phyloP scores from a whole-genome alignment of 805 yeast species.

The Candida xiaguanensis region DNA sequence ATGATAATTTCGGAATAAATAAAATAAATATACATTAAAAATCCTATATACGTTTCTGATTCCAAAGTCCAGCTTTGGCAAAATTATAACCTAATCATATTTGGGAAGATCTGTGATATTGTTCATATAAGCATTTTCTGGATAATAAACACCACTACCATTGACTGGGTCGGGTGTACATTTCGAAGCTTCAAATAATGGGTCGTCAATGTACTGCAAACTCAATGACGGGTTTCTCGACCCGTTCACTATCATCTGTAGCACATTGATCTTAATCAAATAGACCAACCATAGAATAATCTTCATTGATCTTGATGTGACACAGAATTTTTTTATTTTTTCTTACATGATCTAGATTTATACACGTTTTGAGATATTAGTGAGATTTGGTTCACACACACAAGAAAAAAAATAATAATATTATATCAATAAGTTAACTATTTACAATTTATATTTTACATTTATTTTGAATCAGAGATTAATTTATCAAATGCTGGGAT shows the following conservation, averaged over 20 bases:
- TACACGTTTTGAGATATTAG: neutral
- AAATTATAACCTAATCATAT: slow-evolving; percentile 1
- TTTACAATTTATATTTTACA: neutral
- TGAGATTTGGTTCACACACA: neutral
- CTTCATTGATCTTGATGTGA: slow-evolving; percentile 22
- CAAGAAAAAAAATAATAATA: neutral
- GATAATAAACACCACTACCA: slow-evolving; percentile 16
- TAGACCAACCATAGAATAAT: slow-evolving; percentile 30
- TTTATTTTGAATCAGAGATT: slow-evolving; percentile 3
- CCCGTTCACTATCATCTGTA: slow-evolving; percentile 31
- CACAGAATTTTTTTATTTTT: neutral
- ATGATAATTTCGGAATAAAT: slow-evolving; percentile 16
- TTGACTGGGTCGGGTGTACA: slow-evolving; percentile 17
- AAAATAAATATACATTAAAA: slow-evolving; percentile 1
- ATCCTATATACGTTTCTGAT: too few species aligned
- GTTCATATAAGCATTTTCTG: slow-evolving; percentile 19
- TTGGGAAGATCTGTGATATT: slow-evolving; percentile 33
- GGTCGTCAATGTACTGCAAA: slow-evolving; percentile 30
- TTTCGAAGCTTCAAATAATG: slow-evolving; percentile 24
- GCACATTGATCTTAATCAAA: slow-evolving; percentile 33
- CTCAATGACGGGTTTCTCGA: slow-evolving; percentile 30
- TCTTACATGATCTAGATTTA: neutral
- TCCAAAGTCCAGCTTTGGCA: neutral
- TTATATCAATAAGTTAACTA: neutral
- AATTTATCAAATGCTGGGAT: slow-evolving; percentile 89